phyloP scores from a whole-genome alignment of 257 asterid species.

The Echium plantagineum region DNA sequence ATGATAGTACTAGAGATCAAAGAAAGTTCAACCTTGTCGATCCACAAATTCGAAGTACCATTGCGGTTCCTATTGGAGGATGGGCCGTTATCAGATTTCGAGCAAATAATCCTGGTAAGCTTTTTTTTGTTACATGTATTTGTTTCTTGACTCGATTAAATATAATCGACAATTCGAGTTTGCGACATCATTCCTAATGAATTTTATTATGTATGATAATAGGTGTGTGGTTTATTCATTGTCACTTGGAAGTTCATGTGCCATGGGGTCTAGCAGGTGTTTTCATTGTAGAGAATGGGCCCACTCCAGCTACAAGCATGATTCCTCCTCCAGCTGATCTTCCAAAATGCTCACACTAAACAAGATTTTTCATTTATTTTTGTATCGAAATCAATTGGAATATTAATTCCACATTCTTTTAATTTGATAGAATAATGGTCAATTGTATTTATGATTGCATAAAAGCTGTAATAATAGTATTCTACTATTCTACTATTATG shows the following conservation, averaged over 20 bases:
- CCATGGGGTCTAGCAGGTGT: background rate
- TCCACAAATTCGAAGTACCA: constrained; percentile 54
- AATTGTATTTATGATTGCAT: too few species aligned
- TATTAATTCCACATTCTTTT: background rate
- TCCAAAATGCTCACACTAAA: background rate
- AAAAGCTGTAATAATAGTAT: too few species aligned
- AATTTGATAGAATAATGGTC: background rate
- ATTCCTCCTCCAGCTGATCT: constrained; percentile 1
- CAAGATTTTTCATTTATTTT: too few species aligned
- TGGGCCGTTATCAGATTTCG: constrained; percentile 54
- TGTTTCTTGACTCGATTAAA: too few species aligned
- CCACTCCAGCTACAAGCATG: background rate
- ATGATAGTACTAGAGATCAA: constrained; percentile 19
- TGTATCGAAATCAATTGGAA: too few species aligned
- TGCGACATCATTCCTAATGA: too few species aligned
- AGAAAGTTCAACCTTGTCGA: constrained; percentile 28
- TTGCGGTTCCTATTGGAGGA: constrained; percentile 55
- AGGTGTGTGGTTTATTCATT: background rate
- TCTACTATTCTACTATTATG: too few species aligned
- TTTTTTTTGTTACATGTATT: too few species aligned
- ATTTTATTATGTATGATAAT: too few species aligned
- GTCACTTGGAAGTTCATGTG: background rate
- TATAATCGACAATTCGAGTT: too few species aligned
- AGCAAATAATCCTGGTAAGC: constrained; percentile 51
- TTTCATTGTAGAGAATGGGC: background rate